Base-by-base conservation (phyloP, 306 rosid genomes). In the Cucumis melo region DNA sequence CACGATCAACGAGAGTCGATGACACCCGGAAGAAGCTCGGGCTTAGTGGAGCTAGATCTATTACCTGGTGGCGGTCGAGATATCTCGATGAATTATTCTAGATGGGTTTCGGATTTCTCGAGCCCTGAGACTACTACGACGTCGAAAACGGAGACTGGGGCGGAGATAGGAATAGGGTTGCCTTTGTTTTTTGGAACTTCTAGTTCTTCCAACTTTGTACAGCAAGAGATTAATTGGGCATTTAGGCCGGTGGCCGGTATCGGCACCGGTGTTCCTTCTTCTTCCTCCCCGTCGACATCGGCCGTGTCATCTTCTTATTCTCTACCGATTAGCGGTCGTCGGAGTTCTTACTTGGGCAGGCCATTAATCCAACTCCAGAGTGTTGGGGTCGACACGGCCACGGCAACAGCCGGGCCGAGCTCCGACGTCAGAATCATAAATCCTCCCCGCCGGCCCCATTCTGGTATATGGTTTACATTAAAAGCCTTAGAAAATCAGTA, bases 401-500 rank as follows among this genome's bases (percentile, higher is more conserved):
- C 8, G 4, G 36, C 5, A 17, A 5, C 8, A 1, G 73, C 92
- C 59, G 98, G 92, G 15, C 89, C 95, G 10, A 88, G 89, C 85
- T 81, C 91, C 5, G 86, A 87, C 70, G 62, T 80, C 77, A 82
- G 96, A 73, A 92, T 92, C 10, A 91, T 90, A 58, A 88, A 88
- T 81, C 98, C 98, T 87, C 99, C 99, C 3, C 78, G 88, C 20
- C 80, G 98, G 77, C 96, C 96, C 60, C 93, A 88, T 78, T 95
- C 98, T 8, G 99, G 99, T 83, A 85, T 95, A 48, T 95, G 99
- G 99, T 95, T 95, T 36, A 89, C 81, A 87, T 89, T 95, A 8
- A 96, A 88, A 89, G 98, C 98, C n/a, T 89, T 92, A 15, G 96
- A 81, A 64, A 87, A 90, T 76, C 99, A 89, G 99, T 95, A 87